Conservation (phyloP, 176 grass and related monocot species). For the Olyra latifolia region DNA sequence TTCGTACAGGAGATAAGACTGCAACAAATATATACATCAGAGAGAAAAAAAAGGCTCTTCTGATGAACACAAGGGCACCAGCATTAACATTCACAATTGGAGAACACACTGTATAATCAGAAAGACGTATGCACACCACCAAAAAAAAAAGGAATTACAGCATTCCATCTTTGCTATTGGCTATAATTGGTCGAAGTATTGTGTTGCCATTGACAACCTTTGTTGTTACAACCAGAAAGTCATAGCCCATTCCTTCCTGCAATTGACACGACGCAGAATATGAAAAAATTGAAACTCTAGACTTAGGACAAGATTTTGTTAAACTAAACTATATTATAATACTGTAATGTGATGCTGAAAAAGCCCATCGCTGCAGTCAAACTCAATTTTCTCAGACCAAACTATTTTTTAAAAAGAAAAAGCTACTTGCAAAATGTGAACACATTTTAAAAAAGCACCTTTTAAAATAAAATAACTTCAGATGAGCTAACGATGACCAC, state of each 20-base stretch:
- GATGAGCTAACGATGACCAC: neutral
- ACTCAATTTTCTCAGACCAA: neutral
- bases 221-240: constrained; percentile 85
- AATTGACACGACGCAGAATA: neutral
- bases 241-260: constrained; percentile 91
- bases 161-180: constrained; percentile 50
- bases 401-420: neutral
- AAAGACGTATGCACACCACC: neutral
- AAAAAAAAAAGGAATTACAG: constrained; percentile 15
- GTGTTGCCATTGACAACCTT: constrained; percentile 86
- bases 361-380: neutral
- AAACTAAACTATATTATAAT: neutral
- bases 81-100: neutral
- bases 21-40: neutral
- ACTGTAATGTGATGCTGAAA: neutral
- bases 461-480: neutral
- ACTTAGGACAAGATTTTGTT: neutral
- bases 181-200: constrained; percentile 69
- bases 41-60: neutral
- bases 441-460: too few relatives aligned
- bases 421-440: neutral
- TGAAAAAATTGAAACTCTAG: neutral
- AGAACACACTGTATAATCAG: neutral
- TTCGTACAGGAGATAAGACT: neutral
- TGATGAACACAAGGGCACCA: neutral